A percentile compares a stretch with the other conserved stretches of the same genome.
Conservation (phyloP, 345 rosid species). For the Boechera divaricarpa region DNA sequence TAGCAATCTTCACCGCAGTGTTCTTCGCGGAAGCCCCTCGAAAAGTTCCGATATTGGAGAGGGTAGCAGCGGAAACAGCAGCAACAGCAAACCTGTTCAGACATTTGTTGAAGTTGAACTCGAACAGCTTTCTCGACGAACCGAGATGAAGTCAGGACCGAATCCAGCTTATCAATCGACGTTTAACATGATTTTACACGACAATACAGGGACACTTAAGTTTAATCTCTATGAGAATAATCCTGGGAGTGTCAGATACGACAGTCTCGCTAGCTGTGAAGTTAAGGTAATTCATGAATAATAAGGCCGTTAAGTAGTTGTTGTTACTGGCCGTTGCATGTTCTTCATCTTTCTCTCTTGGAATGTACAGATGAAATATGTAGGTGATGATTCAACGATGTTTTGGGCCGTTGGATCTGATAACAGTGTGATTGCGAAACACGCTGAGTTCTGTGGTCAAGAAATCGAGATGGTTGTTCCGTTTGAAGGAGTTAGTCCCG, state of each 20-base stretch:
- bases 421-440: slow-evolving; percentile 68
- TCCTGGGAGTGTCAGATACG: slow-evolving; percentile 68
- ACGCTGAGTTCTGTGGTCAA: slow-evolving; percentile 77
- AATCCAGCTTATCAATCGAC: slow-evolving; percentile 82
- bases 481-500: slow-evolving; percentile 72
- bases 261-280: slow-evolving; percentile 84
- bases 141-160: slow-evolving; percentile 64
- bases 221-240: slow-evolving; percentile 74
- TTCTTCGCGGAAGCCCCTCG: slow-evolving; percentile 67
- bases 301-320: neutral
- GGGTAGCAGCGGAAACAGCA: slow-evolving; percentile 44
- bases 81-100: slow-evolving; percentile 61
- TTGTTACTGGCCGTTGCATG: slow-evolving; percentile 6
- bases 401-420: slow-evolving; percentile 97
- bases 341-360: slow-evolving; percentile 22
- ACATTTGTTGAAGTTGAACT: slow-evolving; percentile 96
- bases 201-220: slow-evolving; percentile 65
- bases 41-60: slow-evolving; percentile 55
- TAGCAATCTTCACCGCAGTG: slow-evolving; percentile 60
- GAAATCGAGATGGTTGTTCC: slow-evolving; percentile 93
- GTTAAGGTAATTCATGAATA: slow-evolving; percentile 64
- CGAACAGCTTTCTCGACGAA: slow-evolving; percentile 78
- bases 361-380: slow-evolving; percentile 70
- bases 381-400: slow-evolving; percentile 79
- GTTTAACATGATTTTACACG: slow-evolving; percentile 93